Evolutionary conservation across 2,329 filamentous ascomycete genomes (phyloP).

Genomic region (Orbilia quercus): DNA sequence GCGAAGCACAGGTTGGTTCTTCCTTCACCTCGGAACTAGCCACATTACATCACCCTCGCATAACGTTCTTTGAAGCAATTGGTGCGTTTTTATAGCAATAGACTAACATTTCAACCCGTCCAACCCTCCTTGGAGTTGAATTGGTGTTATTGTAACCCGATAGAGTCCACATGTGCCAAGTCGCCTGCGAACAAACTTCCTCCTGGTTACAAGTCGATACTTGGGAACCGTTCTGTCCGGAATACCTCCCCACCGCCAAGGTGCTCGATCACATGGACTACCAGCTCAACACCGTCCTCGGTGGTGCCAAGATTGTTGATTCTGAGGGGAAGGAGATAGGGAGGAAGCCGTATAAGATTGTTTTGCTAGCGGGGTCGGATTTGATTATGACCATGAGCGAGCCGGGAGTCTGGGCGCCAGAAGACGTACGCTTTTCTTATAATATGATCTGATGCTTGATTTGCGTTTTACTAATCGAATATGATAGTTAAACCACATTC

Average conservation of each 20-base stretch:
- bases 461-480: not conserved
- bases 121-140: slow-evolving; percentile 30
- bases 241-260: slow-evolving; percentile 87
- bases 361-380: slow-evolving; percentile 82
- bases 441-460: too few relatives aligned
- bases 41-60: not conserved
- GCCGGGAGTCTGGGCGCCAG: slow-evolving; percentile 81
- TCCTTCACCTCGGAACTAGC: slow-evolving; percentile 6
- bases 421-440: slow-evolving; percentile 73
- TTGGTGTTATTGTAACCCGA: slow-evolving; percentile 12
- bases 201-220: slow-evolving; percentile 87
- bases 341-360: slow-evolving; percentile 67
- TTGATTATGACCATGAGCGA: slow-evolving; percentile 79
- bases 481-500: slow-evolving; percentile 74
- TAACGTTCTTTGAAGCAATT: too few relatives aligned
- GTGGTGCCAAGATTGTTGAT: slow-evolving; percentile 69
- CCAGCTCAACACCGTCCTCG: slow-evolving; percentile 83
- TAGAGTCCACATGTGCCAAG: slow-evolving; percentile 83
- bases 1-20: slow-evolving; percentile 72
- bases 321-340: slow-evolving; percentile 43
- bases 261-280: slow-evolving; percentile 91
- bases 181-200: slow-evolving; percentile 79
- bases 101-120: slow-evolving; percentile 38
- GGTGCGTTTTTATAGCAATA: slow-evolving; percentile 31
- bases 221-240: slow-evolving; percentile 85